Base-by-base conservation (phyloP, 371 early-diverging fungal species). In the Mucor saturninus region DNA sequence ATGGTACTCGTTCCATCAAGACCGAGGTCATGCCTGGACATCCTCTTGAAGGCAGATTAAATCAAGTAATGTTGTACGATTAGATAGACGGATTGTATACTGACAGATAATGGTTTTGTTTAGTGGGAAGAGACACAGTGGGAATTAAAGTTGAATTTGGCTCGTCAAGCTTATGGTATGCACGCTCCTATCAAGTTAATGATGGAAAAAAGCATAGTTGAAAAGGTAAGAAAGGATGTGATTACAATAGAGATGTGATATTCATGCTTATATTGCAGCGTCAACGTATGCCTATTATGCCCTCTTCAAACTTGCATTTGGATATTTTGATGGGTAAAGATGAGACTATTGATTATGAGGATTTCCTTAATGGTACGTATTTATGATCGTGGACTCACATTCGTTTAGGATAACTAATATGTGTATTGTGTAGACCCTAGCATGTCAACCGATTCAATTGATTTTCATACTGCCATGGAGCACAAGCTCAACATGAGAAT, bases 291-390 rank as follows among this genome's bases (percentile, higher is more conserved):
- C 90, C 93, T 38, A 83, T 86, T 56, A 71, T 94, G 43, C 87
- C 91, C 53, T 79, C 83, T 9, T 86, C 93, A 49, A 93, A 90
- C 67, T 69, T 96, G 4, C 92, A 89, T 52, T 62, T 92, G 60
- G 95, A 96, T 78, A 93, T 97, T 60, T 80, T 98, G 61, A 76
- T 79, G 63, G 97, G 97, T 56, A 86, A 82, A 67, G 97, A 96
- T 72, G 89, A 90, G 59, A 86, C 91, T 9, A 88, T 97, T 65
- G 97, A 93, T 52, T 89, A 94, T 56, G 93, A 93, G 72, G 98
- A 98, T 65, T 87, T 95, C 71, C 85, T 95, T 65, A 90, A 90
- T 54, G 88, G 91, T 87, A 73, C 73, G 82, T 28, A 13, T 30
- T 7, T 30, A 9, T 11, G 14, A 28, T 35, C 1, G 21, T 21